Evolutionary conservation across 495 filamentous ascomycete genomes (phyloP), one percentile per base, ranked within the genome.

Genomic region (Penicillium arizonense): DNA sequence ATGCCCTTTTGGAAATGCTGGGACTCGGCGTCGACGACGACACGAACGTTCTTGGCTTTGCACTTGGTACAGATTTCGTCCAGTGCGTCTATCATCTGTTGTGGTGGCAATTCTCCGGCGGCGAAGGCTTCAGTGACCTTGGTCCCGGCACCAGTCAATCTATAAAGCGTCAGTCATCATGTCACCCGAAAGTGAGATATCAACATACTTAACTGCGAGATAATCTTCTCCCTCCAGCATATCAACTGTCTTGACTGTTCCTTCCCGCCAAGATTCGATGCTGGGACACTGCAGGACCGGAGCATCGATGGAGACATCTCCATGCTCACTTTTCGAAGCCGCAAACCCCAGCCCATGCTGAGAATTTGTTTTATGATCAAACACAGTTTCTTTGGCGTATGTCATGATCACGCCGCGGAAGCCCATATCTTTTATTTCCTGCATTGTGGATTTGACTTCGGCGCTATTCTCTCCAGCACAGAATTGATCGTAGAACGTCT

Each of bases 11-110:
- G 90, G 20, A 94, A 76, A 26, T 80, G 77, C 44, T 82, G 79
- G 61, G 94, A 89, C 67, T 97, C 92, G 8, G 90, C 92, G 58
- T 95, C 91, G 46, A 95, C 86, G 9, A 96, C 77, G 6, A 96
- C 71, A 7, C 79, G 76, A 4, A 95, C 82, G 8, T 85, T 81
- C 45, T 80, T 79, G 4, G 78, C 70, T 8, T 77, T 72, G 42
- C 65, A 69, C 43, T 55, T 61, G 26, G 42, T 48, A 49, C 65
- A 62, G 34, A 78, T 63, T 44, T 72, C 67, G 16, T 75, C 61
- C 36, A 77, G 49, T 2, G 74, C 73, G 2, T 68, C 66, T 8
- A 70, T 39, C 66, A 73, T 73, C 21, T 73, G 70, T 14, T 50
- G 30, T 3, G 71, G 65, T 7, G 63, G 70, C 13, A 65, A 55